Evolutionary conservation across 1,139 yeast genomes (phyloP).

Genomic region (Saccharomyces pastorianus): DNA sequence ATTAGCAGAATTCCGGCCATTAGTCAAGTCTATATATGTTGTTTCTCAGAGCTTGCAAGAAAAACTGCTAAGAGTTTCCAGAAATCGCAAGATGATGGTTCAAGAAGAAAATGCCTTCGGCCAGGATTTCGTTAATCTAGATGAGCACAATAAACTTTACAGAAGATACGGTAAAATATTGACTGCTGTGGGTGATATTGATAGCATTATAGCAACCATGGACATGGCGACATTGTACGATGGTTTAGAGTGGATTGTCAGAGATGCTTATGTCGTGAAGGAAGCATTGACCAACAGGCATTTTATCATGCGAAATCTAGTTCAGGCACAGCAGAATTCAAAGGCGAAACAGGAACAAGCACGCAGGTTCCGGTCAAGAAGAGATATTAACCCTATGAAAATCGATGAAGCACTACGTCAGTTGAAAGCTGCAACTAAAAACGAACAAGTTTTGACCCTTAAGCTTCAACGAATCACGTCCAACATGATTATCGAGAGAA

Average conservation of each 20-base stretch:
- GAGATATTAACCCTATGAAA: constrained; percentile 74
- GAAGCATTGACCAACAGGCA: constrained; percentile 92
- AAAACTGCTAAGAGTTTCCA: constrained; percentile 48
- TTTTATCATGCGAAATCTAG: constrained; percentile 77
- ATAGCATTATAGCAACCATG: constrained; percentile 62
- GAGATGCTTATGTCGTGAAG: constrained; percentile 80
- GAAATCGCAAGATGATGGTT: constrained; percentile 48
- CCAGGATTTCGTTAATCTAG: constrained; percentile 42
- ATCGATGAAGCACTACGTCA: constrained; percentile 85
- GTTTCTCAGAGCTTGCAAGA: constrained; percentile 48
- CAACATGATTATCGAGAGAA: constrained; percentile 72
- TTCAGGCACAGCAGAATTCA: constrained; percentile 70
- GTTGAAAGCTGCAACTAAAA: constrained; percentile 70
- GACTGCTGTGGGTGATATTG: constrained; percentile 66
- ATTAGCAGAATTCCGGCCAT: constrained; percentile 77
- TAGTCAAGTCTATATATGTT: constrained; percentile 70
- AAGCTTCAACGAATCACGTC: constrained; percentile 78
- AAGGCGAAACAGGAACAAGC: constrained; percentile 66
- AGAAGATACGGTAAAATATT: constrained; percentile 63
- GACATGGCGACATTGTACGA: constrained; percentile 76
- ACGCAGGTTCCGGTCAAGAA: constrained; percentile 61
- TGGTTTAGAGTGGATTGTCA: constrained; percentile 53
- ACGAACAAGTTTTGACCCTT: constrained; percentile 63
- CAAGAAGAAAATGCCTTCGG: constrained; percentile 59
- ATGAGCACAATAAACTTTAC: constrained; percentile 61